Conservation (phyloP, 345 rosid species). For the Diplotaxis tenuifolia region DNA sequence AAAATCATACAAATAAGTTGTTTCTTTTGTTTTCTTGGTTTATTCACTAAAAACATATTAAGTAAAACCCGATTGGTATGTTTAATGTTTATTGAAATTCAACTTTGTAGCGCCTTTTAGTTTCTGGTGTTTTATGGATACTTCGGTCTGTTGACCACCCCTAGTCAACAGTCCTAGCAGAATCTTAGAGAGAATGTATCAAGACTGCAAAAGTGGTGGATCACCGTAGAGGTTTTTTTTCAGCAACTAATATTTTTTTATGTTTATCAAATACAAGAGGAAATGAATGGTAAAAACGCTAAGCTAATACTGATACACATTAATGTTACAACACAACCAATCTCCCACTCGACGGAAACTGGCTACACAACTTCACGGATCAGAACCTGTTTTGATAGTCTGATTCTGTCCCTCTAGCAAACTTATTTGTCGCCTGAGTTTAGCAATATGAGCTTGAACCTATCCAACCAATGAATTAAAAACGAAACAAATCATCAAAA, state of each 20-base stretch:
- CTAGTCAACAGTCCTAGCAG: not conserved
- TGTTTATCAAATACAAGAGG: not conserved
- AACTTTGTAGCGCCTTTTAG: not conserved
- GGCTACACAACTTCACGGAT: constrained; percentile 41
- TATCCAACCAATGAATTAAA: constrained; percentile 24
- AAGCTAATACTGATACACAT: constrained; percentile 2
- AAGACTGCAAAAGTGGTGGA: not conserved
- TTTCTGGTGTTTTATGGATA: not conserved
- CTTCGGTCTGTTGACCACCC: not conserved
- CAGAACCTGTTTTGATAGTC: constrained; percentile 52
- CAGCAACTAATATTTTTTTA: not conserved
- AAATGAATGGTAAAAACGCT: not conserved
- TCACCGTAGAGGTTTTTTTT: not conserved
- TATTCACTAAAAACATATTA: not conserved
- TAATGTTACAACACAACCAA: constrained; percentile 17
- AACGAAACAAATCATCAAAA: not conserved
- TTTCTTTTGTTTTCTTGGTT: not conserved
- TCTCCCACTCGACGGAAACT: not conserved
- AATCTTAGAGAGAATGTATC: not conserved
- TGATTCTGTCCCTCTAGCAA: constrained; percentile 69
- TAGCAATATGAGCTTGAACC: constrained; percentile 79
- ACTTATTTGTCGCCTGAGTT: constrained; percentile 60
- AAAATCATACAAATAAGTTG: too few relatives aligned
- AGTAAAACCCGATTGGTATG: not conserved
- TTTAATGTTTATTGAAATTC: not conserved